Evolutionary conservation across 2,329 filamentous ascomycete species (phyloP).

Genomic region (Claviceps spartinae): DNA sequence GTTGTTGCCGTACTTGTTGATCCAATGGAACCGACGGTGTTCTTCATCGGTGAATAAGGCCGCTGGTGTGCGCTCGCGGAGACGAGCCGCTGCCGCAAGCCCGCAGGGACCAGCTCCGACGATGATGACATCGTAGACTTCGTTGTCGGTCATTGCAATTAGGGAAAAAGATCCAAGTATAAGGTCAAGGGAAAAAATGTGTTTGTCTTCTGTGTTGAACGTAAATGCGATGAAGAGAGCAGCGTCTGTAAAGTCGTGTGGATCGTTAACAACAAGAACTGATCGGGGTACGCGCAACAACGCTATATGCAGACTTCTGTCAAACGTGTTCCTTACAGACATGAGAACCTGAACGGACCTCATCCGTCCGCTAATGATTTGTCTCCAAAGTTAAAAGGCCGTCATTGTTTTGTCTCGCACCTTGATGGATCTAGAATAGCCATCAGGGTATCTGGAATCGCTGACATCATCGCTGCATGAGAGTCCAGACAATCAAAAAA

Average conservation of each 20-base stretch:
- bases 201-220: neutral
- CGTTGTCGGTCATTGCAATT: constrained; percentile 6
- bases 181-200: neutral
- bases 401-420: neutral
- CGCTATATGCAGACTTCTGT: neutral
- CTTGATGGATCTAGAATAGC: constrained; percentile 4
- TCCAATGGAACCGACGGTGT: constrained; percentile 69
- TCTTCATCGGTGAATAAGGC: constrained; percentile 76
- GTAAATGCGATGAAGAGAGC: neutral
- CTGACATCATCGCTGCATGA: neutral
- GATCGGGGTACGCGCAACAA: neutral
- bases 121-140: constrained; percentile 53
- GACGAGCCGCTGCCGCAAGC: constrained; percentile 57
- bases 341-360: neutral
- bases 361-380: neutral
- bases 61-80: constrained; percentile 59
- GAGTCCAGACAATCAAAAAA: neutral
- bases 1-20: constrained; percentile 48
- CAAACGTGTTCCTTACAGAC: neutral
- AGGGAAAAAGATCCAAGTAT: neutral
- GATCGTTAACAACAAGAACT: neutral
- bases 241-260: neutral
- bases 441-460: constrained; percentile 4
- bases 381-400: neutral
- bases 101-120: constrained; percentile 64